Evolutionary conservation across 805 yeast genomes (phyloP).

Genomic region (Candida ascalaphidarum): DNA sequence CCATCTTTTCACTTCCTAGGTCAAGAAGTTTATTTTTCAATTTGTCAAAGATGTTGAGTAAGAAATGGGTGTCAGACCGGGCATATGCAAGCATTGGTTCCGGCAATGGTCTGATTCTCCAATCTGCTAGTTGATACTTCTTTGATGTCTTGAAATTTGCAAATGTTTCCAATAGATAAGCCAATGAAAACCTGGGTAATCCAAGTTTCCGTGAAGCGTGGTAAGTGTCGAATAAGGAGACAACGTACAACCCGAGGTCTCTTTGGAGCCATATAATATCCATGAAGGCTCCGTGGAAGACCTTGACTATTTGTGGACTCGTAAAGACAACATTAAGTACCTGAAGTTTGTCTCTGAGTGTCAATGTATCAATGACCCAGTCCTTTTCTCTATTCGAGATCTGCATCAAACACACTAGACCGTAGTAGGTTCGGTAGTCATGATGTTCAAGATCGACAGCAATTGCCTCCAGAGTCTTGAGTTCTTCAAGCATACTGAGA

Average conservation of each 20-base stretch:
- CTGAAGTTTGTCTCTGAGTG: conserved; percentile 63
- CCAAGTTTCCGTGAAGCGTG: conserved; percentile 81
- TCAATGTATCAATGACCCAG: conserved; percentile 80
- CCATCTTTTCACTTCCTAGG: conserved; percentile 25
- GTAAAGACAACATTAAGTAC: conserved; percentile 68
- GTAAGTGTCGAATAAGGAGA: conserved; percentile 84
- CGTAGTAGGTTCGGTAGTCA: conserved; percentile 82
- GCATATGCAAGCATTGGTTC: conserved; percentile 77
- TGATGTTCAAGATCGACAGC: conserved; percentile 97
- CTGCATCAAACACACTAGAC: conserved; percentile 90
- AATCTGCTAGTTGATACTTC: conserved; percentile 92
- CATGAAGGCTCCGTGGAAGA: conserved; percentile 94
- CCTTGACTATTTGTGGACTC: conserved; percentile 73
- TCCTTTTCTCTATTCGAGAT: conserved; percentile 75
- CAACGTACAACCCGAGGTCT: conserved; percentile 87
- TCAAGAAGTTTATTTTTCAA: conserved; percentile 54
- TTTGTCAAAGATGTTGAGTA: conserved; percentile 71
- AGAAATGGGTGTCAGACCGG: conserved; percentile 89
- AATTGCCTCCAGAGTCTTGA: conserved; percentile 48
- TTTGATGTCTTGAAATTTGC: conserved; percentile 85
- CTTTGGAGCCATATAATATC: conserved; percentile 96
- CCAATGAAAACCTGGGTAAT: conserved; percentile 75
- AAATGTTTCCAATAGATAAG: conserved; percentile 70
- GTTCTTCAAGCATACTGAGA: conserved; percentile 42
- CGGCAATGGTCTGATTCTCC: conserved; percentile 86